phyloP scores from a whole-genome alignment of 2,329 filamentous ascomycete genomes.

The Apiospora malaysiana region DNA sequence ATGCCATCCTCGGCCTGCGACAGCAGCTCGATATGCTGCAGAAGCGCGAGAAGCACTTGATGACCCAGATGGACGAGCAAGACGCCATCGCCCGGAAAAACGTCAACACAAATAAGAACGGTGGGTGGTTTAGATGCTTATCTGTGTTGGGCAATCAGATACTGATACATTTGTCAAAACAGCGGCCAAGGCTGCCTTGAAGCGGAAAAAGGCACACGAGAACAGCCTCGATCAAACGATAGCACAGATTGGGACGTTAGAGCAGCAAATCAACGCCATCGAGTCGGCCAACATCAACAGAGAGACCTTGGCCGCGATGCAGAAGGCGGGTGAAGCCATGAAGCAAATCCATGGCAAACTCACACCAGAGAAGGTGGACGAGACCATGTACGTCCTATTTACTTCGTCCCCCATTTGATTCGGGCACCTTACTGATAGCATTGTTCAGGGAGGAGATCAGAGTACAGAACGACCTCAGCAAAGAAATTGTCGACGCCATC shows the following conservation, averaged over 20 bases:
- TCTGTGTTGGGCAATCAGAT: constrained; percentile 24
- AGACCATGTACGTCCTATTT: constrained; percentile 77
- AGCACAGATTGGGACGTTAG: constrained; percentile 87
- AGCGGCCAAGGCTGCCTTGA: constrained; percentile 90
- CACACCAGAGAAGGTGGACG: constrained; percentile 92
- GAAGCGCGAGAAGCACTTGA: constrained; percentile 91
- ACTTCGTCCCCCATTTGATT: constrained; percentile 17
- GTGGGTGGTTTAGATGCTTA: constrained; percentile 58
- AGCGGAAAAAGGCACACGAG: constrained; percentile 94
- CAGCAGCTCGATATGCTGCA: constrained; percentile 96
- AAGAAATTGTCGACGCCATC: constrained; percentile 90
- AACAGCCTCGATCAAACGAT: constrained; percentile 89
- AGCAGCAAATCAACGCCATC: constrained; percentile 95
- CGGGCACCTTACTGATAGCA: constrained; percentile 24
- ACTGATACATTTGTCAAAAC: constrained; percentile 28
- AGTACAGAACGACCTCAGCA: constrained; percentile 90
- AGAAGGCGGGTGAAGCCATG: constrained; percentile 89
- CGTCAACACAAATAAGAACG: constrained; percentile 85
- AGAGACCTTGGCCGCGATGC: constrained; percentile 93
- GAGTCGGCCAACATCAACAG: constrained; percentile 99
- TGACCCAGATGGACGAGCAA: constrained; percentile 92
- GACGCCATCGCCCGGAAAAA: constrained; percentile 88
- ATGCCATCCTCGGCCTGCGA: constrained; percentile 88
- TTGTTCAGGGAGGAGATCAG: constrained; percentile 79
- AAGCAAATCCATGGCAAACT: constrained; percentile 89